Evolutionary conservation across 495 filamentous ascomycete species (phyloP), one percentile per base, ranked within the genome.

Genomic region (Penicillium cataractarum): DNA sequence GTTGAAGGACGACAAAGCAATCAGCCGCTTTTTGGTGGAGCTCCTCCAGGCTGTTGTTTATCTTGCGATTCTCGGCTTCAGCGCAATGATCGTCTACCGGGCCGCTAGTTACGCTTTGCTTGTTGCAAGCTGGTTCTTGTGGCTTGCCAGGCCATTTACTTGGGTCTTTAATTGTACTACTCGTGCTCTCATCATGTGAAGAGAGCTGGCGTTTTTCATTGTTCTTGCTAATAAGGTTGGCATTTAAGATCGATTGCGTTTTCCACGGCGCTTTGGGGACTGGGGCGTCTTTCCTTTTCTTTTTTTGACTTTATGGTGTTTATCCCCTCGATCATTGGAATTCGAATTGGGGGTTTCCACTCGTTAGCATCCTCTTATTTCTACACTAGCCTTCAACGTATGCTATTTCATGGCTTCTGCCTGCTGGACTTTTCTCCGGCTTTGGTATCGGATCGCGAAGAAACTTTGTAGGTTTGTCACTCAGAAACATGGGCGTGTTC

Each of bases 91-190:
- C 19, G 39, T 80, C 4, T 71, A 71, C 5, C 75, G 74, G 19
- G 61, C 68, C 37, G 69, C 74, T 3, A 68, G 73, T 10, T 80
- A 78, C 44, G 57, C 78, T 29, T 65, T 78, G 33, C 65, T 79
- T 21, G 65, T 80, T 32, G 72, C 71, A 3, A 74, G 68, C 39
- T 82, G 79, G 79, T 65, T 82, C 19, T 46, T 78, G 6, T 82
- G 79, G 79, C 74, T 82, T 55, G 68, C 66, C 1, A 72, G 62
- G 27, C 79, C 79, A 6, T 74, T 82, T 69, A 72, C 66, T 0
- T 78, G 74, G 72, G 58, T 67, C 12, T 70, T 80, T 29, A 70
- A 76, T 10, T 60, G 64, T 27, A 39, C 79, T 24, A 71, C 69
- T 19, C 68, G 68, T 55, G 70, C 67, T 54, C 33, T 80, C 40